These are phyloP conservation scores for Sporothrix luriei DNA, from an alignment of 2,329 filamentous ascomycete genomes.

Conservation along the genomic window DNA sequence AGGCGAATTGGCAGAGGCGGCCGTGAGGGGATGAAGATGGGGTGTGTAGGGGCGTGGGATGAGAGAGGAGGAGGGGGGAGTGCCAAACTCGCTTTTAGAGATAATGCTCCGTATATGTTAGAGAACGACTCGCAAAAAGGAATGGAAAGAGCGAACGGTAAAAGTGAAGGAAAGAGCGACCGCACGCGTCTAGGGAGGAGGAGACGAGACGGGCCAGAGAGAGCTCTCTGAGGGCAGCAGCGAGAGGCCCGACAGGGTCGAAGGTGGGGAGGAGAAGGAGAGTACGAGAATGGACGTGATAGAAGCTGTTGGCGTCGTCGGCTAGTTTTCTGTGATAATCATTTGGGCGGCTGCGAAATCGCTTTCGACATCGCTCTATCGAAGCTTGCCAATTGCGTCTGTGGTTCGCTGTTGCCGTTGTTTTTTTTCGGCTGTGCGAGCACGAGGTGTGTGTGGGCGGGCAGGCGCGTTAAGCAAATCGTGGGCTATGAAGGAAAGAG, in stretches of 20 bases:
- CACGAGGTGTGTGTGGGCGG: slow-evolving; percentile 21
- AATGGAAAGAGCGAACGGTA: neutral
- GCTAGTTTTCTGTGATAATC: slow-evolving; percentile 17
- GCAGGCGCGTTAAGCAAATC: slow-evolving; percentile 22
- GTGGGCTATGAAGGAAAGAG: slow-evolving; percentile 28
- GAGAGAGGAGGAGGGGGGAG: neutral
- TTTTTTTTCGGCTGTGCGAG: slow-evolving; percentile 15
- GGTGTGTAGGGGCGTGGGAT: slow-evolving; percentile 25
- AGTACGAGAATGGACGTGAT: slow-evolving; percentile 3
- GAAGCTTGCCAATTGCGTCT: slow-evolving; percentile 21
- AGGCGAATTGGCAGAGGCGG: neutral
- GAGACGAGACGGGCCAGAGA: neutral
- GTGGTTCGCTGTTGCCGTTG: slow-evolving; percentile 20
- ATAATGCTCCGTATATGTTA: slow-evolving; percentile 4
- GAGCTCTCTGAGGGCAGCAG: neutral
- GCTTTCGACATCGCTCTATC: slow-evolving; percentile 30
- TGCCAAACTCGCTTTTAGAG: slow-evolving; percentile 28
- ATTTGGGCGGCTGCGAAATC: slow-evolving; percentile 28
- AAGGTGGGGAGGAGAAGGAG: neutral
- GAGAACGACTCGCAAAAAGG: slow-evolving; percentile 33
- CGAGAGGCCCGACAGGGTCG: neutral
- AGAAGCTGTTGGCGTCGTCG: slow-evolving; percentile 1
- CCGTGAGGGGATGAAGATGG: slow-evolving; percentile 13
- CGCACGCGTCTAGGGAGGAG: neutral
- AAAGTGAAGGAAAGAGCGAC: slow-evolving; percentile 11